These are phyloP conservation scores for Malus hybrid DNA, from an alignment of 331 rosid genomes.

Conservation along the genomic window DNA sequence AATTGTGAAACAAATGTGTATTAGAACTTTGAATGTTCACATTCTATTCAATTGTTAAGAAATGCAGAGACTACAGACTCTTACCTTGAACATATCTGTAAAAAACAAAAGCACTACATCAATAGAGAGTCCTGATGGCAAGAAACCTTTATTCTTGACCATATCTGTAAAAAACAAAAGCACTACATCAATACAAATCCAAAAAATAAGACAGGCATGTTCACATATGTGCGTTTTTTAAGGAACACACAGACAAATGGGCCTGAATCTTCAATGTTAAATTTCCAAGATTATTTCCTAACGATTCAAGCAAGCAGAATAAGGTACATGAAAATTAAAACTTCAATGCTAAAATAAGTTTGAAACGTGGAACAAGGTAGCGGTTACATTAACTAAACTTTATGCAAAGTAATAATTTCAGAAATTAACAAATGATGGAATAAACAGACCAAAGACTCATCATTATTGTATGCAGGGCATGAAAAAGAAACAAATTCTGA, in stretches of 20 bases:
- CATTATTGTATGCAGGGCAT: conserved; percentile 3
- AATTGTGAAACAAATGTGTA: no score
- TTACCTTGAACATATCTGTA: no score
- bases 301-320: background rate
- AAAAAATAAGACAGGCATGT: background rate
- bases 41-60: no score
- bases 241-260: background rate
- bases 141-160: conserved; percentile 95
- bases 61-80: no score
- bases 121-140: conserved; percentile 96
- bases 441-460: background rate
- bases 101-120: no score
- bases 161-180: conserved; percentile 51
- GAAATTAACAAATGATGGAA: background rate
- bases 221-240: background rate
- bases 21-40: no score
- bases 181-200: background rate
- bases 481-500: conserved; percentile 15
- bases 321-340: background rate
- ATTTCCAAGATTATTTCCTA: background rate
- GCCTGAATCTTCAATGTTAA: background rate
- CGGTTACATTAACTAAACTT: background rate
- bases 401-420: background rate
- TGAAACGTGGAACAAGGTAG: background rate
- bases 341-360: background rate